These are phyloP conservation scores for Mycena amicta DNA, from an alignment of 768 basidiomycete genomes.

Conservation along the genomic window DNA sequence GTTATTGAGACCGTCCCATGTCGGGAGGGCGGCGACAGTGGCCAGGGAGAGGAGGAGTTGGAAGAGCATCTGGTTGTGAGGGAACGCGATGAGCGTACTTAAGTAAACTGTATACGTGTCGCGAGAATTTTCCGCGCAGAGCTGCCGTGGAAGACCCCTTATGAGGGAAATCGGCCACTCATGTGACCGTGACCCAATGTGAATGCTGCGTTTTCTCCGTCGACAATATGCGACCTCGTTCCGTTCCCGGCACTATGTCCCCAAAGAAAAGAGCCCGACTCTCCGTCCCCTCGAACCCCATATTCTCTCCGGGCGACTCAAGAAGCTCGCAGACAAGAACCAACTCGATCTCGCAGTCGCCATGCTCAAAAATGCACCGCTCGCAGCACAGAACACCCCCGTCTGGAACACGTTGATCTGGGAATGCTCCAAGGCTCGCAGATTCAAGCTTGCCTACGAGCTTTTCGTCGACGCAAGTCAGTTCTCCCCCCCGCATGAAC, in stretches of 20 bases:
- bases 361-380: conserved; percentile 68
- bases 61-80: conserved; percentile 19
- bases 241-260: conserved; percentile 46
- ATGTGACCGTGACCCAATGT: background rate
- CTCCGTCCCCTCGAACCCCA: conserved; percentile 60
- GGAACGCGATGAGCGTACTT: background rate
- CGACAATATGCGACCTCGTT: conserved; percentile 24
- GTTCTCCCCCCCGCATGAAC: conserved; percentile 1
- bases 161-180: too few species aligned
- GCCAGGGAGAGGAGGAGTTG: conserved; percentile 27
- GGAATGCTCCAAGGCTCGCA: conserved; percentile 57
- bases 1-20: conserved; percentile 41
- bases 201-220: background rate
- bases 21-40: conserved; percentile 39
- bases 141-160: too few species aligned
- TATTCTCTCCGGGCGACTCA: conserved; percentile 60
- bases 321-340: conserved; percentile 55
- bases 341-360: conserved; percentile 64
- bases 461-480: conserved; percentile 67
- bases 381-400: conserved; percentile 71
- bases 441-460: conserved; percentile 61
- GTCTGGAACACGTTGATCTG: conserved; percentile 84
- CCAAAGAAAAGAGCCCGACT: conserved; percentile 29
- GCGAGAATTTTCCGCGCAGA: too few species aligned
- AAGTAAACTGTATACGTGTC: background rate